Percentiles rank a stretch among this genome's conserved stretches.
These are phyloP conservation scores for Coemansia sp. DNA, from an alignment of 192 early-diverging fungal genomes.

Conservation along the genomic window DNA sequence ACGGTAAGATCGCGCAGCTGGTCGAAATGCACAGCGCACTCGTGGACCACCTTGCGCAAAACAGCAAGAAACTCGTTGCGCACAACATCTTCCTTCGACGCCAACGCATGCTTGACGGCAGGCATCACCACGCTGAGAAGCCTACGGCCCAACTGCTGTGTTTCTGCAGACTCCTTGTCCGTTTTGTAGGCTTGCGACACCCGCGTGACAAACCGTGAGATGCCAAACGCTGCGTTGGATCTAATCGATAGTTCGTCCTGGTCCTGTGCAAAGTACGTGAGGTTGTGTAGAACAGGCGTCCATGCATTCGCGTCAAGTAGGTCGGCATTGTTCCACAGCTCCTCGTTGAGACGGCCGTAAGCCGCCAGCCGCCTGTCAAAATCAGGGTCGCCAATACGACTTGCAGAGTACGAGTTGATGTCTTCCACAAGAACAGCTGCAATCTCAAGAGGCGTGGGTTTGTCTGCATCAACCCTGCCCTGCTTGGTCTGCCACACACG, in stretches of 20 bases:
- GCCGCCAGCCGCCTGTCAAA: slow-evolving; percentile 81
- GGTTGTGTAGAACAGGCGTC: slow-evolving; percentile 89
- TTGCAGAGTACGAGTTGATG: slow-evolving; percentile 76
- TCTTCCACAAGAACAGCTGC: slow-evolving; percentile 66
- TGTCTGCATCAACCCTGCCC: background rate
- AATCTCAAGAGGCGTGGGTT: slow-evolving; percentile 39
- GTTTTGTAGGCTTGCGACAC: slow-evolving; percentile 30
- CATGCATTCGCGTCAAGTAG: slow-evolving; percentile 73
- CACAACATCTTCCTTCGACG: slow-evolving; percentile 33
- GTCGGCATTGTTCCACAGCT: slow-evolving; percentile 55
- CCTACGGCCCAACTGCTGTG: slow-evolving; percentile 11
- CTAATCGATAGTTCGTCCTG: slow-evolving; percentile 86
- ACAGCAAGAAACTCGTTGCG: slow-evolving; percentile 41
- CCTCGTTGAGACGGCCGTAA: slow-evolving; percentile 70
- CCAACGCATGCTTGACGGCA: slow-evolving; percentile 38
- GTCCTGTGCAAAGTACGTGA: slow-evolving; percentile 81
- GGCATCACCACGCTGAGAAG: slow-evolving; percentile 35
- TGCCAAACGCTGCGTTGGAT: slow-evolving; percentile 72
- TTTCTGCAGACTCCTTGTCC: slow-evolving; percentile 20
- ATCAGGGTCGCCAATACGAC: slow-evolving; percentile 84
- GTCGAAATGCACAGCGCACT: slow-evolving; percentile 35
- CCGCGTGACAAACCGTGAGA: slow-evolving; percentile 72
- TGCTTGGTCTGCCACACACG: background rate
- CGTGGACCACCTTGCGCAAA: slow-evolving; percentile 32
- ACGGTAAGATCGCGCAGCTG: slow-evolving; percentile 43